Conservation (phyloP, 2,329 filamentous ascomycete genomes). For the Nakataea oryzae region DNA sequence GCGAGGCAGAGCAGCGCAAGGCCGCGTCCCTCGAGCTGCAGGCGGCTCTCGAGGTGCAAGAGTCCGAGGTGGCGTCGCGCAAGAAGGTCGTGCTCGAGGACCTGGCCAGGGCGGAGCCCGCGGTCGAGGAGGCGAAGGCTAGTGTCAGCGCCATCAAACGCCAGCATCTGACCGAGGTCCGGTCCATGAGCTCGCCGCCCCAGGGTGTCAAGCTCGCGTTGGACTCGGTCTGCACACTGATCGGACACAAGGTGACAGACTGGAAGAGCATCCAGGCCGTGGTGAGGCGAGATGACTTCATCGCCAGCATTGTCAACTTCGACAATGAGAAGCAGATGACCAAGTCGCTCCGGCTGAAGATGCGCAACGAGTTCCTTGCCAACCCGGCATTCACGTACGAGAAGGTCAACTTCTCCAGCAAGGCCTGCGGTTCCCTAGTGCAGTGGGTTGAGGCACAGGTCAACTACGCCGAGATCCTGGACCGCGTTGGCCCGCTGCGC, state of each 20-base stretch:
- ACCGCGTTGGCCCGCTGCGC: slow-evolving; percentile 83
- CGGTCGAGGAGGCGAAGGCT: slow-evolving; percentile 83
- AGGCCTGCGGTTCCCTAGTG: slow-evolving; percentile 91
- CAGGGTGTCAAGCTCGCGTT: slow-evolving; percentile 83
- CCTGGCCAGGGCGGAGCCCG: slow-evolving; percentile 83
- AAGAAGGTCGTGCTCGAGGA: slow-evolving; percentile 79
- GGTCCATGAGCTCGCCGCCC: slow-evolving; percentile 91
- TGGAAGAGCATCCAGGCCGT: slow-evolving; percentile 90
- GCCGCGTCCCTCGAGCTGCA: slow-evolving; percentile 83
- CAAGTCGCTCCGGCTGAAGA: slow-evolving; percentile 66
- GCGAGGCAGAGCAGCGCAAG: slow-evolving; percentile 87
- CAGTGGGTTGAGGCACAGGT: slow-evolving; percentile 97
- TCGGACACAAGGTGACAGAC: slow-evolving; percentile 76
- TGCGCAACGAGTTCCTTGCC: slow-evolving; percentile 85
- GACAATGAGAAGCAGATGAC: slow-evolving; percentile 97
- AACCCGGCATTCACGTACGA: slow-evolving; percentile 96
- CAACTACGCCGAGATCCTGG: slow-evolving; percentile 93
- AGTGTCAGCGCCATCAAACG: slow-evolving; percentile 98
- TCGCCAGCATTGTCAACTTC: slow-evolving; percentile 94
- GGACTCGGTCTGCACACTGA: slow-evolving; percentile 90
- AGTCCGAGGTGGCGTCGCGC: slow-evolving; percentile 73
- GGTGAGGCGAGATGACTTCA: slow-evolving; percentile 89
- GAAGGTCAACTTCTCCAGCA: slow-evolving; percentile 89
- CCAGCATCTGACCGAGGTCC: slow-evolving; percentile 92
- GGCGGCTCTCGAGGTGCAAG: slow-evolving; percentile 75